Percentiles rank a stretch among this genome's conserved stretches.
Evolutionary conservation across 345 rosid species (phyloP).

Genomic region (Eucalyptus marginata): DNA sequence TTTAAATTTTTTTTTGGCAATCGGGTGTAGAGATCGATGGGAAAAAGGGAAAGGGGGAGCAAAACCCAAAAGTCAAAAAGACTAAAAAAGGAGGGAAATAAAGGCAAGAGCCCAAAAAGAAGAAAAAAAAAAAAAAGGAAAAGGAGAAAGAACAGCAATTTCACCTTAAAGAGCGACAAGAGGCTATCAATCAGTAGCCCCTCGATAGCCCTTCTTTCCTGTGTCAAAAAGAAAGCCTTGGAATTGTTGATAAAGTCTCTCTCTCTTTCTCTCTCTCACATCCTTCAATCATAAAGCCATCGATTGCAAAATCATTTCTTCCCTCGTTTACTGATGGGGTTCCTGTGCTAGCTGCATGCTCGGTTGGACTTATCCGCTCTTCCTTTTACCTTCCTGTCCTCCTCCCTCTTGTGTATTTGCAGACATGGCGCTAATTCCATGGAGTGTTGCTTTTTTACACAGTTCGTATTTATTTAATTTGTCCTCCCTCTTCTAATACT

Average conservation of each 20-base stretch:
- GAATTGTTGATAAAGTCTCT: background rate
- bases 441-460: background rate
- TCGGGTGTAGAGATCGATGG: background rate
- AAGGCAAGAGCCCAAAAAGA: background rate
- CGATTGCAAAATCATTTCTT: constrained; percentile 22
- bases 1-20: background rate
- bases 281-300: constrained; percentile 20
- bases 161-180: constrained; percentile 7
- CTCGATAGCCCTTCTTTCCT: background rate
- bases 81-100: background rate
- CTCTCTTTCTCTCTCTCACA: background rate
- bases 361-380: background rate
- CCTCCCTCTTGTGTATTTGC: background rate
- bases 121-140: background rate
- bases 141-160: background rate
- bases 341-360: background rate
- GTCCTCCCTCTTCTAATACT: background rate
- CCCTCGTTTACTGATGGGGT: background rate
- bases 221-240: constrained; percentile 1
- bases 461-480: background rate
- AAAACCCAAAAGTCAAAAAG: background rate
- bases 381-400: background rate
- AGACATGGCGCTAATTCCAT: background rate
- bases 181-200: background rate
- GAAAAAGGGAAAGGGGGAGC: background rate